phyloP scores from a whole-genome alignment of 768 basidiomycete species.

The Phaffia australis region DNA sequence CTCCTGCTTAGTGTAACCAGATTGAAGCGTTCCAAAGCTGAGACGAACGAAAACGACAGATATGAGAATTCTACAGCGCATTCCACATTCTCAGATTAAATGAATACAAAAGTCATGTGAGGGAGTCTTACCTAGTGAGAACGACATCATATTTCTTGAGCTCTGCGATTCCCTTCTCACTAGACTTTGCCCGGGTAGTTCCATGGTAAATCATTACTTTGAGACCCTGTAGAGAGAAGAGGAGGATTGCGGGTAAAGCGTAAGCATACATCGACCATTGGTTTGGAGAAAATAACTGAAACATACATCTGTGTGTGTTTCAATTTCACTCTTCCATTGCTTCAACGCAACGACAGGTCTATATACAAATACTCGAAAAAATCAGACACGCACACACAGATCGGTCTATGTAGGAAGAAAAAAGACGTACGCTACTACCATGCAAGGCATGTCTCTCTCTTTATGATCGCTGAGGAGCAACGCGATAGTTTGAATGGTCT shows the following conservation, averaged over 20 bases:
- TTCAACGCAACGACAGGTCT: slow-evolving; percentile 50
- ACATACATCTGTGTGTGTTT: slow-evolving; percentile 55
- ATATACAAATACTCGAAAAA: neutral
- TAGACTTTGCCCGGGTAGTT: slow-evolving; percentile 54
- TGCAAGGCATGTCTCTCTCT: slow-evolving; percentile 54
- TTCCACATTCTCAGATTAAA: neutral
- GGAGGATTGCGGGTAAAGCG: neutral
- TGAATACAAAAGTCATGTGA: neutral
- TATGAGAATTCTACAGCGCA: neutral
- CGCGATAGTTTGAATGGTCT: slow-evolving; percentile 88
- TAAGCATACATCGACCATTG: slow-evolving; percentile 47
- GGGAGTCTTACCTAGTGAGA: slow-evolving; percentile 54
- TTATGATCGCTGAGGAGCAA: slow-evolving; percentile 60
- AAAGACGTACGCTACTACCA: slow-evolving; percentile 58
- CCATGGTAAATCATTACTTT: slow-evolving; percentile 87
- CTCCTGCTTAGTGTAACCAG: slow-evolving; percentile 83
- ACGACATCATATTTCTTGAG: slow-evolving; percentile 83
- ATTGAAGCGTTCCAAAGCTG: slow-evolving; percentile 71
- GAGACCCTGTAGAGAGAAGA: slow-evolving; percentile 1
- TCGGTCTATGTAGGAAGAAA: neutral
- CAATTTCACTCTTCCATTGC: slow-evolving; percentile 92
- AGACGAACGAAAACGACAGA: neutral
- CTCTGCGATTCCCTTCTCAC: slow-evolving; percentile 40
- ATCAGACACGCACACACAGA: slow-evolving; percentile 49
- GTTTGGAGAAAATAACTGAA: neutral